Base-by-base conservation (phyloP, 257 asterid genomes). In the Thymus quinquecostatus region DNA sequence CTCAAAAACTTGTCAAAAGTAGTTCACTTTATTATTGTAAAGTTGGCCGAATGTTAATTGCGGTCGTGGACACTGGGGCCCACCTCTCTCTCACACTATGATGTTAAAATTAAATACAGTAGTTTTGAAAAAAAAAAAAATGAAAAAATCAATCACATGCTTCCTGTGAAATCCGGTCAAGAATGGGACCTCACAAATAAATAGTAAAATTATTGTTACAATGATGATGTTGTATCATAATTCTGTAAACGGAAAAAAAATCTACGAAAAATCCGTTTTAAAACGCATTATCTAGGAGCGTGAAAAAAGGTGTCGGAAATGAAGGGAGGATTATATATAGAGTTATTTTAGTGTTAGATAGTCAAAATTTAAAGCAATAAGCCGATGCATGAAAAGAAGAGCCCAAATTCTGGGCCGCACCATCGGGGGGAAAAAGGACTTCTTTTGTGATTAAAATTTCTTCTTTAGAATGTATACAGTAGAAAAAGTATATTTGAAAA, bases 61-160 rank as follows among this genome's bases (percentile, higher is more conserved):
- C 14, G 67, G 77, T 64, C 84, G 69, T 80, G 77, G 65, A 62
- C 41, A 6, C 64, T 55, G 76, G 73, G 73, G 75, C 11, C 74
- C 57, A 5, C 13, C 40, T 30, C 21, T 21, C 21, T 21, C 21
- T 8, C 38, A n/a, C 10, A 10, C 4, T 8, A 60, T 57, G 59
- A 60, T 60, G 71, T 67, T 57, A 63, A 50, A 28, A 21, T 21
- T 21, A 21, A 21, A 21, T 21, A n/a, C n/a, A n/a, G n/a, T n/a
- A 21, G 21, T 21, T 21, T 21, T 21, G 21, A 21, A 21, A 21
- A 21, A 21, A 21, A 21, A 21, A 21, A 21, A 21, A 21, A 21
- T 21, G 7, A n/a, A 44, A 58, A 62, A 74, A 38, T 60, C 49
- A 40, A 14, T 47, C 64, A 67, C 74, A 38, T 62, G 69, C 34